A percentile compares a stretch with the other conserved stretches of the same genome.
phyloP scores from a whole-genome alignment of 176 grass and related monocot genomes.

The Saccharum spontaneum region DNA sequence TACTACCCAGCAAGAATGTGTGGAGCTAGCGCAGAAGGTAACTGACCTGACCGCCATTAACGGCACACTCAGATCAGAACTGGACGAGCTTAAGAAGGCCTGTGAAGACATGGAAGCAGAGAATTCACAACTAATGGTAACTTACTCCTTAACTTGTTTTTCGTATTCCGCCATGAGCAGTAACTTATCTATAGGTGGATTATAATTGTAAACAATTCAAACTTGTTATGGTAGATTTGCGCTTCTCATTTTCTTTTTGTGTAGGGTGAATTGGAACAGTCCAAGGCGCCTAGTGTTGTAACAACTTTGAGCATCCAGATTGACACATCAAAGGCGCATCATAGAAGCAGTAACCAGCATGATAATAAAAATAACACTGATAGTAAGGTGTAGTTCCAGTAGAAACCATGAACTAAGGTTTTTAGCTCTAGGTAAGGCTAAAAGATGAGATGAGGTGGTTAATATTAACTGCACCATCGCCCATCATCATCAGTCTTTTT shows the following conservation, averaged over 20 bases:
- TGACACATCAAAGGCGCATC: slow-evolving; percentile 24
- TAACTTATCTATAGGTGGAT: neutral
- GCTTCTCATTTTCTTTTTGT: neutral
- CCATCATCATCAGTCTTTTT: neutral
- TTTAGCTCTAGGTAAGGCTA: neutral
- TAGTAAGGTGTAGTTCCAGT: slow-evolving; percentile 27
- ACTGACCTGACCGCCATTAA: slow-evolving; percentile 47
- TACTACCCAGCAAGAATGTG: slow-evolving; percentile 75
- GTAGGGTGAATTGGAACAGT: slow-evolving; percentile 48
- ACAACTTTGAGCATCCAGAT: slow-evolving; percentile 42
- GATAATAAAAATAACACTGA: neutral
- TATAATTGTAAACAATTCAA: neutral
- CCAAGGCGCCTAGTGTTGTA: slow-evolving; percentile 14
- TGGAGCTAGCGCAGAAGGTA: slow-evolving; percentile 58
- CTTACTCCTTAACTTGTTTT: neutral
- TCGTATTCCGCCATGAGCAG: neutral
- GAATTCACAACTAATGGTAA: slow-evolving; percentile 60
- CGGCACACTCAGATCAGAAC: slow-evolving; percentile 40
- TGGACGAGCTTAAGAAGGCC: slow-evolving; percentile 58
- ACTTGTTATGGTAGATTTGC: neutral
- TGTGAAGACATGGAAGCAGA: slow-evolving; percentile 56
- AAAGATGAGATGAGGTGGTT: slow-evolving; percentile 3
- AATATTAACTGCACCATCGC: neutral
- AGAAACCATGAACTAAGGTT: neutral
- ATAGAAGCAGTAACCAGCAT: neutral